Evolutionary conservation across 331 rosid species (phyloP), one percentile per base, ranked within the genome.

Genomic region (Arachis monticola): DNA sequence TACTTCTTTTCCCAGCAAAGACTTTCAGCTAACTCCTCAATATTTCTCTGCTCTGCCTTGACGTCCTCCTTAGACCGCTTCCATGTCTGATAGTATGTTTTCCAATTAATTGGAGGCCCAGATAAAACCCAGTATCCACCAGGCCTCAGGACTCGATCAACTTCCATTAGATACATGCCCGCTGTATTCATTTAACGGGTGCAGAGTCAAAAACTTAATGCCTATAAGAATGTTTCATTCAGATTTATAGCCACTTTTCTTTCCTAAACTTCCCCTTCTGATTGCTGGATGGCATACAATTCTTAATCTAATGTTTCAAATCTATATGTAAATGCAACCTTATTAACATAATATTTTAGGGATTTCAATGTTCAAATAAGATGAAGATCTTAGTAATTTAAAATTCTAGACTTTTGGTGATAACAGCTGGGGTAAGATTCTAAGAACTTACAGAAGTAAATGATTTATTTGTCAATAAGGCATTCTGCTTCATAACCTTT

Each of bases 101-200:
- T 95, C 97, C 97, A 95, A 74, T 95, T 95, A 77, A 95, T 95
- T 58, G 99, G 99, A 78, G 99, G 97, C 52, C 99, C 99, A 70
- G 99, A 92, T 76, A 95, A 80, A 80, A 95, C 82, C 99, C 97
- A 92, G 81, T 85, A 95, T 58, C 99, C 99, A 79, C 99, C 99
- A 38, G 97, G 99, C 84, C 97, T 90, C 52, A 95, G 87, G 83
- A 95, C 97, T 17, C 22, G 22, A 17, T 17, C 22, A 17, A 17
- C 22, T 17, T 17, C 22, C 22, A 78, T 95, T 31, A 95, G 90
- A 79, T 92, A 92, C 78, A 57, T 87, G 51, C 97, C 99, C 78
- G 78, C 99, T 95, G 88, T 77, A 82, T 58, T 44, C 47, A 80
- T 40, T 60, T 63, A 65, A 55, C 4, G 58, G 38, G 56, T 66